Conservation (phyloP, 306 rosid genomes). For the Vigna nakashimae region DNA sequence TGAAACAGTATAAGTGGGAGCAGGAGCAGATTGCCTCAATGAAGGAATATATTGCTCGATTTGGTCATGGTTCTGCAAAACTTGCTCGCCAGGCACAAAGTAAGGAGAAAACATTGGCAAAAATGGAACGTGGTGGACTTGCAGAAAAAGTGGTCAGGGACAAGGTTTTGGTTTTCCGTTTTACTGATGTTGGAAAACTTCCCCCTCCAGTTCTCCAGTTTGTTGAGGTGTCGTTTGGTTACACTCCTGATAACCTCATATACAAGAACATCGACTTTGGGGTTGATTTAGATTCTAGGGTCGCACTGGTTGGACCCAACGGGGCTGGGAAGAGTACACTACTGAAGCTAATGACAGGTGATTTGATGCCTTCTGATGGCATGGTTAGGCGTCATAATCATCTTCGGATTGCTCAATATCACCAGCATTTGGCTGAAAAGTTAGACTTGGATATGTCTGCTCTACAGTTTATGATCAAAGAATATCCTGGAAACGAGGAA, state of each 20-base stretch:
- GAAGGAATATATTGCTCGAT: slow-evolving; percentile 97
- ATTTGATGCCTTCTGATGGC: slow-evolving; percentile 80
- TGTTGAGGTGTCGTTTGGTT: slow-evolving; percentile 86
- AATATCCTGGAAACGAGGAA: slow-evolving; percentile 95
- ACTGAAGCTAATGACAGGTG: slow-evolving; percentile 99
- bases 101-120: slow-evolving; percentile 93
- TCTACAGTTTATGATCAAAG: slow-evolving; percentile 78
- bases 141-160: slow-evolving; percentile 83
- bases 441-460: slow-evolving; percentile 90
- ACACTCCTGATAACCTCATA: slow-evolving; percentile 86
- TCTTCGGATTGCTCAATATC: slow-evolving; percentile 92
- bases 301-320: slow-evolving; percentile 96
- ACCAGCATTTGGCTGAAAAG: slow-evolving; percentile 92
- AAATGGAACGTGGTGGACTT: slow-evolving; percentile 99
- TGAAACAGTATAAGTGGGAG: slow-evolving; percentile 98
- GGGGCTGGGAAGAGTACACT: slow-evolving; percentile 99
- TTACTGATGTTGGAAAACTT: slow-evolving; percentile 93
- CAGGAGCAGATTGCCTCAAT: slow-evolving; percentile 92
- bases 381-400: slow-evolving; percentile 97
- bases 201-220: slow-evolving; percentile 99
- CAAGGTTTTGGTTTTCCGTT: slow-evolving; percentile 80
- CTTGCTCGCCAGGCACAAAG: slow-evolving; percentile 99
- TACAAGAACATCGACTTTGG: slow-evolving; percentile 91
- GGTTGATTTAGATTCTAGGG: slow-evolving; percentile 89
- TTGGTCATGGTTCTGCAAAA: slow-evolving; percentile 98